A percentile compares a stretch with the other conserved stretches of the same genome.
These are phyloP conservation scores for Calonectria montana DNA, from an alignment of 2,329 filamentous ascomycete species.

Conservation along the genomic window DNA sequence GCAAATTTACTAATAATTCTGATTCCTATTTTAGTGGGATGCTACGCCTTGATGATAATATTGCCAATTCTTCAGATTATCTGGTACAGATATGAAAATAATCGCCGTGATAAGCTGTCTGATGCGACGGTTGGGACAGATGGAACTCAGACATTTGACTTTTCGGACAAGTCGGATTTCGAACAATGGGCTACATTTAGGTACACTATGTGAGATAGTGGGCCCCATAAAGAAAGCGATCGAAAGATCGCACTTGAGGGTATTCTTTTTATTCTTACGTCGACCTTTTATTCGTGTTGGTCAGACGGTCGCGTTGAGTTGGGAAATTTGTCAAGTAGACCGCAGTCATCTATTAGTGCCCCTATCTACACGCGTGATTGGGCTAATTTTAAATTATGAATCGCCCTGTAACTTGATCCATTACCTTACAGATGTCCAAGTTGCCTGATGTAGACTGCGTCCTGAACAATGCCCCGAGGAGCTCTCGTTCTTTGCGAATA, in stretches of 20 bases:
- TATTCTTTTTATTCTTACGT: no score
- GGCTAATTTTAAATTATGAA: constrained; percentile 19
- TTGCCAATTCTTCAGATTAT: constrained; percentile 3
- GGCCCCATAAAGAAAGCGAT: background rate
- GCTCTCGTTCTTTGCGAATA: constrained; percentile 19
- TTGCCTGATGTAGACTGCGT: background rate
- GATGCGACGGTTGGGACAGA: background rate
- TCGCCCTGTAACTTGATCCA: constrained; percentile 27
- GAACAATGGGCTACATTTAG: constrained; percentile 17
- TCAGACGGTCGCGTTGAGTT: no score
- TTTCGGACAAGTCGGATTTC: constrained; percentile 13
- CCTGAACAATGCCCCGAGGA: constrained; percentile 24
- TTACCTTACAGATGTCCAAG: constrained; percentile 21
- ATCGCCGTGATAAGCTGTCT: background rate
- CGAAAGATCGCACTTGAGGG: no score
- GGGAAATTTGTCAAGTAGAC: no score
- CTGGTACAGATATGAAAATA: constrained; percentile 17
- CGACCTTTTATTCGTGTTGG: no score
- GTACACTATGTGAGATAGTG: constrained; percentile 1
- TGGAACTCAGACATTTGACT: background rate
- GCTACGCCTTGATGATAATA: constrained; percentile 17
- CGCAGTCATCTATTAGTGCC: no score
- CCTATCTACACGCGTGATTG: background rate
- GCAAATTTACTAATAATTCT: background rate
- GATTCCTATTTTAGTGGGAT: constrained; percentile 9